Conservation (phyloP, 331 rosid genomes). For the Pyracantha coccinea region DNA sequence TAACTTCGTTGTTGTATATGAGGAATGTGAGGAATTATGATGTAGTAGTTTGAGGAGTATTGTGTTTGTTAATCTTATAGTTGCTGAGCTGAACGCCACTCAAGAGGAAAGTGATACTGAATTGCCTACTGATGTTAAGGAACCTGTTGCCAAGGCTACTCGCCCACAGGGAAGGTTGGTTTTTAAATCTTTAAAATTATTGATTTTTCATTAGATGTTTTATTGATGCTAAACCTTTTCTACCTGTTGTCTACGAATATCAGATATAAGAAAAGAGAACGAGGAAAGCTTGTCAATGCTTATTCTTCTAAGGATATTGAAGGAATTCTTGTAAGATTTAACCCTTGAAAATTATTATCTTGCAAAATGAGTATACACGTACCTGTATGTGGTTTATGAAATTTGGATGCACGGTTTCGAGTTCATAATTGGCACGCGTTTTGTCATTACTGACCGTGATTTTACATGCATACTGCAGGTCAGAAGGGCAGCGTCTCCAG, state of each 20-base stretch:
- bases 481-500: conserved; percentile 40
- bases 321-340: conserved; percentile 81
- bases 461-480: conserved; percentile 43
- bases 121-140: conserved; percentile 21
- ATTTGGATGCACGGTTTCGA: background rate
- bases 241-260: background rate
- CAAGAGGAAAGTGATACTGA: conserved; percentile 31
- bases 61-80: conserved; percentile 6
- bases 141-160: conserved; percentile 44
- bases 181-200: background rate
- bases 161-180: conserved; percentile 92
- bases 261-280: conserved; percentile 85
- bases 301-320: conserved; percentile 84
- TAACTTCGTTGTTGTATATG: background rate
- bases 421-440: background rate
- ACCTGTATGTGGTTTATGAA: background rate
- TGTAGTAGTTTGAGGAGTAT: conserved; percentile 9
- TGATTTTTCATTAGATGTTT: background rate
- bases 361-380: background rate
- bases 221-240: background rate
- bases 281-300: conserved; percentile 76
- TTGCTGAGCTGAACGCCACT: conserved; percentile 12
- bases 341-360: background rate
- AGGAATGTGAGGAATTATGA: background rate
- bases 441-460: background rate